These are phyloP conservation scores for Pisolithus albus DNA, from an alignment of 768 basidiomycete genomes.

Conservation along the genomic window DNA sequence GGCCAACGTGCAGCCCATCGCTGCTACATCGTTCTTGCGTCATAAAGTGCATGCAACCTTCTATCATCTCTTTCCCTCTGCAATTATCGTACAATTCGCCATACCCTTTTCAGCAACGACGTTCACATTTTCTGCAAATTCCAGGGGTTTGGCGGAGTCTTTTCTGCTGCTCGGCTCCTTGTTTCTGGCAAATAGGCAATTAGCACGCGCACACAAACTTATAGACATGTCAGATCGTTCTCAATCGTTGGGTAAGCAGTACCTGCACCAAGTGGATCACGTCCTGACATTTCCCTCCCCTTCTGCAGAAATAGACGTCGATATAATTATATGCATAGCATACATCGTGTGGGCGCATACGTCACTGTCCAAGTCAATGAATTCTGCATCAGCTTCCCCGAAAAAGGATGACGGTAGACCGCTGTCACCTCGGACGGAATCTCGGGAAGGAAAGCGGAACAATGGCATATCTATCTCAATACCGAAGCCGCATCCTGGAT, in stretches of 20 bases:
- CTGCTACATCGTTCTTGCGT: slow-evolving; percentile 39
- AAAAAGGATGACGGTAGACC: slow-evolving; percentile 14
- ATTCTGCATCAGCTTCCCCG: slow-evolving; percentile 8
- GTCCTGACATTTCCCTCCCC: slow-evolving; percentile 3
- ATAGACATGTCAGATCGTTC: slow-evolving; percentile 30
- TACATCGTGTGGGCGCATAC: slow-evolving; percentile 61
- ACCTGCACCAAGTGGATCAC: neutral
- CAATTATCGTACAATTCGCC: slow-evolving; percentile 38
- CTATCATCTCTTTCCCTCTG: slow-evolving; percentile 41
- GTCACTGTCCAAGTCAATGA: slow-evolving; percentile 30
- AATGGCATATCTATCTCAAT: slow-evolving; percentile 17
- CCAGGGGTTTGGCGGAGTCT: slow-evolving; percentile 57
- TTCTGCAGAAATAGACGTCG: slow-evolving; percentile 48
- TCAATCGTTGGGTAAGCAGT: slow-evolving; percentile 45
- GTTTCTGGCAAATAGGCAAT: slow-evolving; percentile 44
- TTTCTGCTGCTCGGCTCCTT: slow-evolving; percentile 60
- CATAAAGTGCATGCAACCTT: slow-evolving; percentile 24
- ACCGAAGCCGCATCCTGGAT: slow-evolving; percentile 53
- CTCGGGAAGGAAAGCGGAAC: slow-evolving; percentile 40
- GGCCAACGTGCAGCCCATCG: slow-evolving; percentile 31
- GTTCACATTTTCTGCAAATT: slow-evolving; percentile 52
- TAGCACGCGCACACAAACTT: slow-evolving; percentile 9
- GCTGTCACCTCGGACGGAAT: slow-evolving; percentile 42
- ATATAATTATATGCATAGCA: slow-evolving; percentile 47
- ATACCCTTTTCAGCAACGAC: slow-evolving; percentile 34